Evolutionary conservation across 192 early-diverging fungal genomes (phyloP).

Genomic region (Podila horticola): DNA sequence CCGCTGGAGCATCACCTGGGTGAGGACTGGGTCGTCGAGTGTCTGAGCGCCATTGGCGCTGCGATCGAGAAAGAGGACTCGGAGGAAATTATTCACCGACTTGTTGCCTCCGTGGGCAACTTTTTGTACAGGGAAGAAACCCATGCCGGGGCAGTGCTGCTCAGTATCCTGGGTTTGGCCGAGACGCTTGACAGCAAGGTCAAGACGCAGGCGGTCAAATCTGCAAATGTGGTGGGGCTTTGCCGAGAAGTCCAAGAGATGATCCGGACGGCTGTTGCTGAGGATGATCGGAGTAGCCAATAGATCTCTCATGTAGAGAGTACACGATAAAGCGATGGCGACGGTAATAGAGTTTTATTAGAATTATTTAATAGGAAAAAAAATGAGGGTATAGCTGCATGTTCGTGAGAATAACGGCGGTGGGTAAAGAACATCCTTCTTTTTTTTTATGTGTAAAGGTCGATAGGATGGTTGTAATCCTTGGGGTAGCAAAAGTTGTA

Average conservation of each 20-base stretch:
- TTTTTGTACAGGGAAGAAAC: slow-evolving; percentile 45
- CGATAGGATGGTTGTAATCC: slow-evolving; percentile 51
- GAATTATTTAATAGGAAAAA: background rate
- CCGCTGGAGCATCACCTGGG: slow-evolving; percentile 44
- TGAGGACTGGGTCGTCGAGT: slow-evolving; percentile 78
- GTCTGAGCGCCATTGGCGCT: slow-evolving; percentile 69
- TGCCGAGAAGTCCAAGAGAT: slow-evolving; percentile 48
- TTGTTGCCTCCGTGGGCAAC: slow-evolving; percentile 39
- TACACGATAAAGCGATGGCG: too few relatives aligned
- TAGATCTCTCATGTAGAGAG: too few relatives aligned
- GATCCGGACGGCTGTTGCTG: slow-evolving; percentile 33
- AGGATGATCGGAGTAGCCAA: background rate
- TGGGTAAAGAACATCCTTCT: background rate
- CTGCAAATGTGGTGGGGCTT: slow-evolving; percentile 23
- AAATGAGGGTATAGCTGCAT: background rate
- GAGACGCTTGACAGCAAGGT: slow-evolving; percentile 23
- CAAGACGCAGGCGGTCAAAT: slow-evolving; percentile 13
- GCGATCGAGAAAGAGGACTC: slow-evolving; percentile 69
- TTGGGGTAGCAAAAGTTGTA: slow-evolving; percentile 52
- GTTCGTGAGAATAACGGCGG: too few relatives aligned
- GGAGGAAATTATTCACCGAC: slow-evolving; percentile 61
- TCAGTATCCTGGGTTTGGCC: slow-evolving; percentile 35
- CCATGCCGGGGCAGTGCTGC: slow-evolving; percentile 24
- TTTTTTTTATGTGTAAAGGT: slow-evolving; percentile 38
- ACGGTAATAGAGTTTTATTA: background rate